Conservation (phyloP, 148 eudicot species). For the Silene conica region DNA sequence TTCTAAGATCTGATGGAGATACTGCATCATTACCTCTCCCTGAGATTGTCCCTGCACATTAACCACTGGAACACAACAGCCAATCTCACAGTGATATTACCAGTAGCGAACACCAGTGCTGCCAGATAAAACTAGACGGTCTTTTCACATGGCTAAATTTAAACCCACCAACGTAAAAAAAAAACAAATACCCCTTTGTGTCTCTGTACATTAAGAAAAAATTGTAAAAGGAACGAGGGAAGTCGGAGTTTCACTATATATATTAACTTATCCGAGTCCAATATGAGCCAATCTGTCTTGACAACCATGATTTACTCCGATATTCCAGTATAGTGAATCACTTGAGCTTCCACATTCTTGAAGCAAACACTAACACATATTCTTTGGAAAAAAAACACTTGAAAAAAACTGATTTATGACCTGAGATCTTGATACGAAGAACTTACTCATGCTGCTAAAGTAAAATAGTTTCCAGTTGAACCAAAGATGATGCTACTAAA, state of each 20-base stretch:
- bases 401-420: not conserved
- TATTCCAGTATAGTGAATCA: not conserved
- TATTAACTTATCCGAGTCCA: not conserved
- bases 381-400: not conserved
- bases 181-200: too few species aligned
- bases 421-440: not conserved
- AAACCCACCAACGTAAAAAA: too few species aligned
- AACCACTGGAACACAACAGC: not conserved
- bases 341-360: not conserved
- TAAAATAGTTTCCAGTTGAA: too few species aligned
- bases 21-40: not conserved
- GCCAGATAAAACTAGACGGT: not conserved
- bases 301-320: not conserved
- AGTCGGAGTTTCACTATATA: not conserved
- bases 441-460: too few species aligned
- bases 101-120: not conserved
- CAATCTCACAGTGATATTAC: not conserved
- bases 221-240: not conserved
- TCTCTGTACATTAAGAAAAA: not conserved
- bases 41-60: constrained; percentile 2
- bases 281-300: not conserved
- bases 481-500: not conserved
- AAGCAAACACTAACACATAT: not conserved
- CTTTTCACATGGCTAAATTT: not conserved
- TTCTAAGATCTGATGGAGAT: not conserved